phyloP scores from a whole-genome alignment of 208 protist genomes.

The Strigomonas culicis region DNA sequence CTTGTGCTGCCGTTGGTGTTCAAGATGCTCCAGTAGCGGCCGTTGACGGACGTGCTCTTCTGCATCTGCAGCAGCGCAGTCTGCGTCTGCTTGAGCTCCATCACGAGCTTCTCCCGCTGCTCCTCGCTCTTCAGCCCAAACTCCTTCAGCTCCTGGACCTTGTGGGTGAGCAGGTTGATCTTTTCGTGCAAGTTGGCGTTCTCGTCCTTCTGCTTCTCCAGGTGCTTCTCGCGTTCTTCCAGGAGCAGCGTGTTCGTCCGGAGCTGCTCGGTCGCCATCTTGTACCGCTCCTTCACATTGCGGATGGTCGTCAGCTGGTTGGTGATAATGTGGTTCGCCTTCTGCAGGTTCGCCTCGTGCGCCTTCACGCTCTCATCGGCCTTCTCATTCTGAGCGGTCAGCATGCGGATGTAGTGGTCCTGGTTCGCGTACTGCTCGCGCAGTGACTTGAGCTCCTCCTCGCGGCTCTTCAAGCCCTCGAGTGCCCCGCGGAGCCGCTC shows the following conservation, averaged over 20 bases:
- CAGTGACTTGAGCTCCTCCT: constrained; percentile 64
- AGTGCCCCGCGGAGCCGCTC: constrained; percentile 58
- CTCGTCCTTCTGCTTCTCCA: constrained; percentile 48
- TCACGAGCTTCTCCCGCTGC: constrained; percentile 50
- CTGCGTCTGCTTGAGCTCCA: constrained; percentile 76
- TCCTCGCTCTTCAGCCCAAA: constrained; percentile 63
- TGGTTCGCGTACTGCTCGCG: constrained; percentile 72
- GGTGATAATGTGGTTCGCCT: constrained; percentile 85
- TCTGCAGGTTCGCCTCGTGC: constrained; percentile 44
- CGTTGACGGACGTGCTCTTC: constrained; percentile 66
- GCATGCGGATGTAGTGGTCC: constrained; percentile 68
- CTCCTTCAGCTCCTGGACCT: constrained; percentile 57
- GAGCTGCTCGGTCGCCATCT: constrained; percentile 54
- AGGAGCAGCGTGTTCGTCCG: constrained; percentile 48
- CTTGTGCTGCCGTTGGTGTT: no score
- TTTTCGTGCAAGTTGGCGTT: constrained; percentile 30
- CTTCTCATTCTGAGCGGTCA: constrained; percentile 72
- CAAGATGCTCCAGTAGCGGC: constrained; percentile 51
- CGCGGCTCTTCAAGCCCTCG: constrained; percentile 32
- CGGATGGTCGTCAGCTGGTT: constrained; percentile 79
- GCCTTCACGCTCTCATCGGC: constrained; percentile 32
- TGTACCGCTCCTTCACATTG: constrained; percentile 51
- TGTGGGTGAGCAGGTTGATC: constrained; percentile 33
- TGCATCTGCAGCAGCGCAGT: constrained; percentile 79
- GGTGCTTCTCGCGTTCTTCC: constrained; percentile 36